Base-by-base conservation (phyloP, 2,329 filamentous ascomycete species). In the Microdochium paspali region DNA sequence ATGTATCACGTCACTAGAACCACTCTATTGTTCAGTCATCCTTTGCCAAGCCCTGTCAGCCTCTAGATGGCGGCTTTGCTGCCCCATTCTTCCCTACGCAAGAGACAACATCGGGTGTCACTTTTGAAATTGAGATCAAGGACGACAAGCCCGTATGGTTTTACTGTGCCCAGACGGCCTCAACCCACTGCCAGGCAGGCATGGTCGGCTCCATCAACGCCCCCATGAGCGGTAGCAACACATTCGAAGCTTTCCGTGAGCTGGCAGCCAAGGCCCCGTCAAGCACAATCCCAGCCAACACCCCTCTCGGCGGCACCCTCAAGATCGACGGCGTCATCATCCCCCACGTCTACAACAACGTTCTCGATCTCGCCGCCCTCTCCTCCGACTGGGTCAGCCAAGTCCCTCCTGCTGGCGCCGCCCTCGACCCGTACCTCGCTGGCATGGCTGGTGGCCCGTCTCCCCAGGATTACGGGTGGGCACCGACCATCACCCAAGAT, bases 141-240 rank as follows among this genome's bases (percentile, higher is more conserved):
- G 60, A 66, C 47, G 52, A 53, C 10, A 61, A 62, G 31, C 64
- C 65, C 2, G 53, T 66, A 39, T 66, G 63, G 62, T 68, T 66
- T 52, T 67, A 67, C 56, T 65, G 65, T 50, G 65, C 58, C 20
- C 64, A 66, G 49, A 58, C 59, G 1, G 54, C 48, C 5, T 58
- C 58, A 24, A 58, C 56, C 2, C 63, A 66, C 48, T 67, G 64
- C 52, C 63, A 67, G 44, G 52, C 56, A 2, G 72, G 72, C 31
- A 76, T 76, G 72, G 65, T 69, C 18, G 68, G 70, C 47, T 65
- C 68, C 35, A 68, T 76, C 52, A 76, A 76, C 54, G 64, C 65
- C n/a, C 54, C 59, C 1, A 26, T 50, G 0, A 49, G 54, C 2
- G 65, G 66, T 12, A 49, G 48, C 44, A 67, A 67, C 52, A 70